Base-by-base conservation (phyloP, 108 stramenopile species). In the Cyclostephanos tholiformis region DNA sequence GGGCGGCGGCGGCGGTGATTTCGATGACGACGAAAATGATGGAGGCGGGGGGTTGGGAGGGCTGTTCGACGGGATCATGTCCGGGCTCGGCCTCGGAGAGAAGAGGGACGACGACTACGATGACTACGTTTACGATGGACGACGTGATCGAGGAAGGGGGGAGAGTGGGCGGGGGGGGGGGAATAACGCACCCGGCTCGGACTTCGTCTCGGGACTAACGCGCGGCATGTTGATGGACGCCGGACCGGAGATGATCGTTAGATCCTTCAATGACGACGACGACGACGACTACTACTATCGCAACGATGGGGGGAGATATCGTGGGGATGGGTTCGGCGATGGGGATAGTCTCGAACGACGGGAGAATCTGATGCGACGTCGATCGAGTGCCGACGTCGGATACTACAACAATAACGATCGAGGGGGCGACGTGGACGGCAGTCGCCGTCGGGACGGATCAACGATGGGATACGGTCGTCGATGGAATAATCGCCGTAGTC, bases 61-160 rank as follows among this genome's bases (percentile, higher is more conserved):
- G 8, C 27, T 46, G 41, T 65, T 65, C 30, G 65, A n/a, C 20
- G 65, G 65, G 17, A 65, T 65, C 12, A 17, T 65, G 65, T 65
- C 65, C 12, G 48, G 29, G 17, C 50, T 65, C 22, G 65, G 65
- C 65, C 16, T 65, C 17, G 44, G 19, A 16, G 48, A 26, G 7
- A 41, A 19, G 2, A 22, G 17, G 13, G 43, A 32, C 46, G 49
- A 35, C 20, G 6, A 26, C 49, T 11, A 11, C 39, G 35, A 16
- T 6, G n/a, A 26, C 19, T 46, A 43, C 27, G 14, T 0, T 0
- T 0, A 10, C 44, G 48, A 10, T 25, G 49, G 65, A 8, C 48
- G 65, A n/a, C 23, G 29, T 1, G 10, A 30, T 32, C 29, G 59
- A 60, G 32, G 35, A 36, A 6, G 23, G 6, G 27, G 13, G 27